A percentile compares a stretch with the other conserved stretches of the same genome.
Conservation (phyloP, 2,329 filamentous ascomycete species). For the Aspergillus bombycis region DNA sequence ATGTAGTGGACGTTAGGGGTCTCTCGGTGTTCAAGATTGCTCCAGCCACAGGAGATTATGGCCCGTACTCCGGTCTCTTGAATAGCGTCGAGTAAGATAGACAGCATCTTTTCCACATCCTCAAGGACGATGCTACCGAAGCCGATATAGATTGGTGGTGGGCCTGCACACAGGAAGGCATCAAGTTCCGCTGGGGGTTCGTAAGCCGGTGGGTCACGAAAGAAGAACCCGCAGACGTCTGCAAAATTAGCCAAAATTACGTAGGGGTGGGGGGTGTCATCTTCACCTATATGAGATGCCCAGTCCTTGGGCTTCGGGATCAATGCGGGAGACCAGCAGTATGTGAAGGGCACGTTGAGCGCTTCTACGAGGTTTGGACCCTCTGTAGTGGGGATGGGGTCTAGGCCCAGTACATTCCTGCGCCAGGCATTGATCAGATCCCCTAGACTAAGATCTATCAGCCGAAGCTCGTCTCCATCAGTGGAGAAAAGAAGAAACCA, state of each 20-base stretch:
- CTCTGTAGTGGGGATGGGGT: conserved; percentile 38
- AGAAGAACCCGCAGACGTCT: conserved; percentile 52
- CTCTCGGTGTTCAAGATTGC: conserved; percentile 44
- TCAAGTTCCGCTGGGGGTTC: conserved; percentile 44
- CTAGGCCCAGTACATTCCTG: conserved; percentile 41
- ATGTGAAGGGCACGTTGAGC: conserved; percentile 46
- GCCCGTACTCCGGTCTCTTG: conserved; percentile 52
- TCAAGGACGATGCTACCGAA: conserved; percentile 61
- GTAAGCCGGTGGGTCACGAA: conserved; percentile 39
- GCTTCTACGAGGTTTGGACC: conserved; percentile 39
- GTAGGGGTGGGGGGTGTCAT: not conserved
- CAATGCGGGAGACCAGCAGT: conserved; percentile 49
- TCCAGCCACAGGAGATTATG: conserved; percentile 60
- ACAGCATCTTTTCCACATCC: conserved; percentile 48
- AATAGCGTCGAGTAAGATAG: conserved; percentile 52
- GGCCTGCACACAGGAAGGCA: conserved; percentile 50
- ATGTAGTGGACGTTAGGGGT: conserved; percentile 51
- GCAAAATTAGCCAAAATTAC: not conserved
- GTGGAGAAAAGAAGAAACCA: not conserved
- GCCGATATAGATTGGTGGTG: conserved; percentile 58
- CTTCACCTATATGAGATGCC: conserved; percentile 38
- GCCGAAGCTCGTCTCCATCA: not conserved
- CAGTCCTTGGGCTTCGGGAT: conserved; percentile 46
- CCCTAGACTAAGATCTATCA: conserved; percentile 35
- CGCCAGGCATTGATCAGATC: conserved; percentile 52